Conservation (phyloP, 2,329 filamentous ascomycete species). For the Fusarium fracticaudum region DNA sequence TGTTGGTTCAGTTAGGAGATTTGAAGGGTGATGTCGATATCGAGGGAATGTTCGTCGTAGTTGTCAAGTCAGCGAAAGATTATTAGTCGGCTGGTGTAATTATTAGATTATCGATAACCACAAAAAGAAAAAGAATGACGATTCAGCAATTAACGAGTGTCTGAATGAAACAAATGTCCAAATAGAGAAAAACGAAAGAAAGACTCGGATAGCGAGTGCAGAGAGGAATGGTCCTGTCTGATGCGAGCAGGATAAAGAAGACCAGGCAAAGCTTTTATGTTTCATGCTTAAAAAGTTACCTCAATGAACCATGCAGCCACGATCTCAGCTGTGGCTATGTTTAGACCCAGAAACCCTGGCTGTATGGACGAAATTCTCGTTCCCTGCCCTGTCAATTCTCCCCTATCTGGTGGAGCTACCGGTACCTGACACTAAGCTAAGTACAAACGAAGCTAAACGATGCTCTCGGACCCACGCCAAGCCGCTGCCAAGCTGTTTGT, state of each 20-base stretch:
- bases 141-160: slow-evolving; percentile 3
- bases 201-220: slow-evolving; percentile 11
- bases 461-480: background rate
- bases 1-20: background rate
- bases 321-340: slow-evolving; percentile 4
- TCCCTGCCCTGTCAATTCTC: background rate
- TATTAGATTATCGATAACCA: background rate
- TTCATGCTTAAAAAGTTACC: background rate
- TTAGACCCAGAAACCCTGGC: background rate
- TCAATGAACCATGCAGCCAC: background rate
- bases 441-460: background rate
- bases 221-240: slow-evolving; percentile 15
- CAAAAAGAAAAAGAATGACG: background rate
- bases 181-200: slow-evolving; percentile 1
- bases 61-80: background rate
- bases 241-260: background rate
- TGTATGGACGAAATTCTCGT: slow-evolving; percentile 10
- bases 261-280: slow-evolving; percentile 12
- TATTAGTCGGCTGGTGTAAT: background rate
- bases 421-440: slow-evolving; percentile 18
- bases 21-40: background rate
- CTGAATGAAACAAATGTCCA: slow-evolving; percentile 2
- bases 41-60: background rate
- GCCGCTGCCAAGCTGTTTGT: background rate
- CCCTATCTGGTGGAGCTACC: slow-evolving; percentile 11